Evolutionary conservation across 257 asterid genomes (phyloP).

Genomic region (Plectranthus barbatus): DNA sequence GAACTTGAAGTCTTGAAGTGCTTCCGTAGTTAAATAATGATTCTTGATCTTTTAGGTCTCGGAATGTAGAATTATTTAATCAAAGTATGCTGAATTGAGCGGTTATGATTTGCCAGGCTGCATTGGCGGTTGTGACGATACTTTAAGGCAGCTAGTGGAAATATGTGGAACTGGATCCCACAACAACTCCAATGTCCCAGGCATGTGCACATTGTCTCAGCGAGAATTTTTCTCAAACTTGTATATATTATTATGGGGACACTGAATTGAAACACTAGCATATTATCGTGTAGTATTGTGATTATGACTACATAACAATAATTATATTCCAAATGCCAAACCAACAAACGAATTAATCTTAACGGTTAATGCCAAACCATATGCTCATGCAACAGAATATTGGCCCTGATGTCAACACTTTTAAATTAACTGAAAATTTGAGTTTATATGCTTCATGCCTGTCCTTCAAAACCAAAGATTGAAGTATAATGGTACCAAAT

Average conservation of each 20-base stretch:
- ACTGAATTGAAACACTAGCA: neutral
- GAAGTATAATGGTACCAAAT: neutral
- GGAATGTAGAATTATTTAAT: neutral
- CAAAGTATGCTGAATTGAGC: slow-evolving; percentile 13
- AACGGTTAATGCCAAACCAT: neutral
- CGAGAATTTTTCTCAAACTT: neutral
- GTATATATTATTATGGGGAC: neutral
- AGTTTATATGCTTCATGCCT: neutral
- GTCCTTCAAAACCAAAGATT: neutral
- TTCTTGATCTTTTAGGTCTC: neutral
- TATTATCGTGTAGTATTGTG: neutral
- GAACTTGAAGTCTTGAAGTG: neutral
- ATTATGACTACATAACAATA: neutral
- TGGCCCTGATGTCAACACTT: neutral
- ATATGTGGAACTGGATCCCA: slow-evolving; percentile 96
- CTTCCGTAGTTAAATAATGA: neutral
- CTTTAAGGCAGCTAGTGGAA: slow-evolving; percentile 63
- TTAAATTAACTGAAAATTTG: neutral
- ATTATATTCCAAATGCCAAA: neutral
- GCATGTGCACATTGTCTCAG: slow-evolving; percentile 25
- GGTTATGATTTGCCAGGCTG: slow-evolving; percentile 50
- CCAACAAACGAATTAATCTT: neutral
- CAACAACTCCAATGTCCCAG: slow-evolving; percentile 45
- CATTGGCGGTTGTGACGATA: slow-evolving; percentile 93
- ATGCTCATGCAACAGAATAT: neutral